Percentiles rank a stretch among this genome's conserved stretches.
Evolutionary conservation across 208 protist genomes (phyloP).

Genomic region (Leishmania martiniquensis): DNA sequence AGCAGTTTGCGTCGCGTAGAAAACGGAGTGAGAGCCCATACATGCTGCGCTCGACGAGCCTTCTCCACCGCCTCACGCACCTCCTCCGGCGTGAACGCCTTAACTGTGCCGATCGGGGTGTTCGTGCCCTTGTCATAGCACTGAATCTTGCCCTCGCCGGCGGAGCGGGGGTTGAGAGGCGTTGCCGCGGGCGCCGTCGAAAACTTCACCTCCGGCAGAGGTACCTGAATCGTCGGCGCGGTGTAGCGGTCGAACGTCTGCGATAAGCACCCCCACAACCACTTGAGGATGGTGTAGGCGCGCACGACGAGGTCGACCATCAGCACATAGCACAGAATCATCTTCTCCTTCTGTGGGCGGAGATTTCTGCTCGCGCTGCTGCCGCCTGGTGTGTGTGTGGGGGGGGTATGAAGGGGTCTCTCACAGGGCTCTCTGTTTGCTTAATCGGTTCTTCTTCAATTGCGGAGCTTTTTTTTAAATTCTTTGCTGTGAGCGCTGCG

Average conservation of each 20-base stretch:
- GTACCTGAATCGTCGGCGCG: slow-evolving; percentile 75
- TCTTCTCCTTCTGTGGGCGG: slow-evolving; percentile 9
- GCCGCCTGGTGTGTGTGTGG: too few species aligned
- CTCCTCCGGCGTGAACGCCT: slow-evolving; percentile 69
- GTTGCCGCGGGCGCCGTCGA: slow-evolving; percentile 39
- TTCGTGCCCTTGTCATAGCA: slow-evolving; percentile 93
- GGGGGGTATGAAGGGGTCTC: too few species aligned
- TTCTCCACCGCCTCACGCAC: slow-evolving; percentile 64
- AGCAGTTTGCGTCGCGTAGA: slow-evolving; percentile 83
- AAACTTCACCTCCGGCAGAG: slow-evolving; percentile 64
- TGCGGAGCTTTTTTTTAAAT: slow-evolving; percentile 16
- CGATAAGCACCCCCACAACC: slow-evolving; percentile 36
- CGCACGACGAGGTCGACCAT: slow-evolving; percentile 60
- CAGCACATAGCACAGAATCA: slow-evolving; percentile 48
- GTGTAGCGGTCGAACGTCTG: slow-evolving; percentile 83
- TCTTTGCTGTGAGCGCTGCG: not conserved
- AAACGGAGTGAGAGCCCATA: slow-evolving; percentile 87
- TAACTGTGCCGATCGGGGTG: slow-evolving; percentile 70
- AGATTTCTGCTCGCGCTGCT: not conserved
- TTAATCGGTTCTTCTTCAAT: too few species aligned
- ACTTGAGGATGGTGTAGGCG: slow-evolving; percentile 60
- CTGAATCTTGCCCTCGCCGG: slow-evolving; percentile 74
- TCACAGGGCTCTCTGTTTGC: not conserved
- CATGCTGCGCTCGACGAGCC: slow-evolving; percentile 78
- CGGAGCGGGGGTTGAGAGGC: slow-evolving; percentile 72